Base-by-base conservation (phyloP, 176 grass and related monocot genomes). In the Bolboschoenus planiculmis region DNA sequence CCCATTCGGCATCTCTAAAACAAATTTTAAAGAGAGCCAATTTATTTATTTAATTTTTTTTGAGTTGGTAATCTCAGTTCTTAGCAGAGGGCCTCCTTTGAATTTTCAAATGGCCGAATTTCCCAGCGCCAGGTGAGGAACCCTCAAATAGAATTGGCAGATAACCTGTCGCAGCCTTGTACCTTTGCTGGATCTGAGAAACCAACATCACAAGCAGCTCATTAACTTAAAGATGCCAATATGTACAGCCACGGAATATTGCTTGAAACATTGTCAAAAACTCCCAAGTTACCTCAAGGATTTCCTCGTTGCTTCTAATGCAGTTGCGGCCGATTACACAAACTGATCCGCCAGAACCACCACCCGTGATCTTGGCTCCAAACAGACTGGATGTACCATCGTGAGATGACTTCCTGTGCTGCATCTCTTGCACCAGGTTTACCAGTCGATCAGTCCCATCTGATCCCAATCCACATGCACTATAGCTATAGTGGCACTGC, bases 401-500 rank as follows among this genome's bases (percentile, higher is more conserved):
- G 48, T 83, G 71, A 30, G 88, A 88, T 24, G 48, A 83, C 75
- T 85, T 97, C 51, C 90, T 85, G 87, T 97, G 95, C 64, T 94
- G 95, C 66, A 94, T 74, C 86, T 97, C 88, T 88, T 97, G 95
- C 10, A 97, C 95, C 59, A 97, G 60, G 82, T 97, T 94, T 18
- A 97, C 92, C 4, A 97, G 88, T 81, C 92, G 87, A 60, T 97
- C 92, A 0, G 95, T 97, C 24, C 95, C 95, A 4, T 94, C 92
- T 40, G 90, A 97, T 55, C 95, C 92, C 46, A 97, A 88, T 18
- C 95, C 95, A 31, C 95, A 97, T 56, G 90, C 95, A 84, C 79
- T 92, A 83, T 97, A 97, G 82, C 95, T 97, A 55, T 92, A 97
- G 55, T 97, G 95, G 80, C 95, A 97, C 95, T 97, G 88, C 30